A percentile compares a stretch with the other conserved stretches of the same genome.
Conservation (phyloP, 495 filamentous ascomycete species). For the Neurospora intermedia region DNA sequence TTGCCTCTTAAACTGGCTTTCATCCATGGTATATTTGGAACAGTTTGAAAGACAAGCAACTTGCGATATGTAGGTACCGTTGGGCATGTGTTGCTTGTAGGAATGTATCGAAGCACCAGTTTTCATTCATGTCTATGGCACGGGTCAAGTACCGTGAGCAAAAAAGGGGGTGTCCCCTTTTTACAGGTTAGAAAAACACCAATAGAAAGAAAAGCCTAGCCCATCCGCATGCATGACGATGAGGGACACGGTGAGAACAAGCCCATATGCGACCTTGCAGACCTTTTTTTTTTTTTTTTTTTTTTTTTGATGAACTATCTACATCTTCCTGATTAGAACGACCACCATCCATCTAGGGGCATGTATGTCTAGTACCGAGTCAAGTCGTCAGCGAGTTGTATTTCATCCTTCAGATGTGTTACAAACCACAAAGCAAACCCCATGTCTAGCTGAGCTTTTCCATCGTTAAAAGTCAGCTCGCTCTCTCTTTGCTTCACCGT, state of each 20-base stretch:
- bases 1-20: too few relatives aligned
- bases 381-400: neutral
- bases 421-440: neutral
- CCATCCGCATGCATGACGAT: neutral
- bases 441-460: neutral
- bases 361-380: neutral
- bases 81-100: neutral
- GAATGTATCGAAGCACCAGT: neutral
- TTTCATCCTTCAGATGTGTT: neutral
- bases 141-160: neutral
- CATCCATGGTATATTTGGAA: neutral
- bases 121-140: neutral
- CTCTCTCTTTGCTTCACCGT: neutral
- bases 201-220: neutral
- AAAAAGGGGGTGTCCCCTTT: neutral
- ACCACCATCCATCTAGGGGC: neutral
- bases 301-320: neutral
- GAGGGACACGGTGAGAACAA: neutral
- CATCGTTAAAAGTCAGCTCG: neutral
- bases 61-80: neutral
- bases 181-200: too few relatives aligned
- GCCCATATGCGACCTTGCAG: neutral
- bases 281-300: neutral
- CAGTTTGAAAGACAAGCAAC: neutral
- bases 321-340: neutral